Percentiles rank a stretch among this genome's conserved stretches.
These are phyloP conservation scores for Cairneyella variabilis DNA, from an alignment of 495 filamentous ascomycete genomes.

Conservation along the genomic window DNA sequence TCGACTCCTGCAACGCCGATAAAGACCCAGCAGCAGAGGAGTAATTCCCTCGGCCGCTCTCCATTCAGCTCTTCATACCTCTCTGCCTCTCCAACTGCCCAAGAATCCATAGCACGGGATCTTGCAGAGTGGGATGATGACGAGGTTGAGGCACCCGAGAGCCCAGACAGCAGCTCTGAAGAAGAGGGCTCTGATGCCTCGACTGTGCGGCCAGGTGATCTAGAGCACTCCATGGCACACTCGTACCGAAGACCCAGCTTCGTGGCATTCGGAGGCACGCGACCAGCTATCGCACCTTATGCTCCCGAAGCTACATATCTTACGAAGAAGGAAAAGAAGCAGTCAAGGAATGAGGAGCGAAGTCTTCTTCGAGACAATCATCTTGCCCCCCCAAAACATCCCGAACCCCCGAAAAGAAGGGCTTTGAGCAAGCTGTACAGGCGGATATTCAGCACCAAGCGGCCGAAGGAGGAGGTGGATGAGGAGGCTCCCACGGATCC, in stretches of 20 bases:
- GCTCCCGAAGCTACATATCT: slow-evolving; percentile 47
- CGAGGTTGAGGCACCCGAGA: slow-evolving; percentile 35
- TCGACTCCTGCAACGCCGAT: slow-evolving; percentile 20
- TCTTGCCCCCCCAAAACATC: slow-evolving; percentile 62
- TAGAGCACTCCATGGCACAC: slow-evolving; percentile 56
- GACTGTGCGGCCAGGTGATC: slow-evolving; percentile 40
- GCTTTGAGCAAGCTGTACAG: slow-evolving; percentile 31
- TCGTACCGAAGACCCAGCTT: slow-evolving; percentile 66
- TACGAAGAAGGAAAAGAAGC: slow-evolving; percentile 50
- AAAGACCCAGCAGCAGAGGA: neutral
- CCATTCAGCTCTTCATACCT: slow-evolving; percentile 40
- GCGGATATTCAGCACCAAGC: slow-evolving; percentile 41
- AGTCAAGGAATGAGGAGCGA: slow-evolving; percentile 58
- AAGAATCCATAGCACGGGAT: slow-evolving; percentile 67
- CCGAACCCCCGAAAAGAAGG: slow-evolving; percentile 15
- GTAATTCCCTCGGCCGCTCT: slow-evolving; percentile 23
- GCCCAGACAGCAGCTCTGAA: slow-evolving; percentile 19
- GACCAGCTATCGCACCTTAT: slow-evolving; percentile 36
- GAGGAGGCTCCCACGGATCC: slow-evolving; percentile 2
- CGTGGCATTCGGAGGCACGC: slow-evolving; percentile 56
- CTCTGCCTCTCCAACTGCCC: slow-evolving; percentile 61
- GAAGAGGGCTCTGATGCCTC: slow-evolving; percentile 39
- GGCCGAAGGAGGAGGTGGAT: slow-evolving; percentile 35
- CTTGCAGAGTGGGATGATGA: slow-evolving; percentile 37
- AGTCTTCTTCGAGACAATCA: slow-evolving; percentile 75